phyloP scores from a whole-genome alignment of 2,329 filamentous ascomycete genomes.

The Aquanectria penicillioides region DNA sequence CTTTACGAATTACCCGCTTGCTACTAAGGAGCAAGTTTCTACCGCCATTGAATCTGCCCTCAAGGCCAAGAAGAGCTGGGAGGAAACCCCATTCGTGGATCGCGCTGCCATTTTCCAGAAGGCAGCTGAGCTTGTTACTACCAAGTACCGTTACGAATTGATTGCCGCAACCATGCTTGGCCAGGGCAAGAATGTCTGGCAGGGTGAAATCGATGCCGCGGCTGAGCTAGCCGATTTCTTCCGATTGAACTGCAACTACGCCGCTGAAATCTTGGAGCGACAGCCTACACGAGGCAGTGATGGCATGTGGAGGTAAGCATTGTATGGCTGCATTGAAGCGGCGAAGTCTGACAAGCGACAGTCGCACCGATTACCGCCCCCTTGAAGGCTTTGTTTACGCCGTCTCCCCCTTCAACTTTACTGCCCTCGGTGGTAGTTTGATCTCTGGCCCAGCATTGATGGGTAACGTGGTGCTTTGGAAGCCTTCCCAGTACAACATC shows the following conservation, averaged over 20 bases:
- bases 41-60: constrained; percentile 84
- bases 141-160: constrained; percentile 94
- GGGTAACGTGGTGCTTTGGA: constrained; percentile 96
- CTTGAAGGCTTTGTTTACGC: constrained; percentile 96
- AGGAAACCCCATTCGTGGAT: constrained; percentile 86
- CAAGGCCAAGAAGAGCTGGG: constrained; percentile 85
- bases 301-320: constrained; percentile 43
- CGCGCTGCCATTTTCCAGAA: constrained; percentile 94
- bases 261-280: constrained; percentile 57
- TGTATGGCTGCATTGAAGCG: no score
- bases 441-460: constrained; percentile 84
- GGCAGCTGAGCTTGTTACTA: constrained; percentile 87
- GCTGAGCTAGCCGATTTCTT: constrained; percentile 94
- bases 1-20: constrained; percentile 49
- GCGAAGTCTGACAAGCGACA: constrained; percentile 53
- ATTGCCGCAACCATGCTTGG: constrained; percentile 96
- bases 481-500: constrained; percentile 87
- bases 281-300: constrained; percentile 47
- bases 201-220: constrained; percentile 95
- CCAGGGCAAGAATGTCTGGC: constrained; percentile 98
- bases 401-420: constrained; percentile 95
- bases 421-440: constrained; percentile 89
- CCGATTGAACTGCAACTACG: constrained; percentile 92
- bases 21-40: constrained; percentile 45
- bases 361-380: constrained; percentile 88